A percentile compares a stretch with the other conserved stretches of the same genome.
phyloP scores from a whole-genome alignment of 1,284 basidiomycete genomes.

The Psilocybe mexicana region DNA sequence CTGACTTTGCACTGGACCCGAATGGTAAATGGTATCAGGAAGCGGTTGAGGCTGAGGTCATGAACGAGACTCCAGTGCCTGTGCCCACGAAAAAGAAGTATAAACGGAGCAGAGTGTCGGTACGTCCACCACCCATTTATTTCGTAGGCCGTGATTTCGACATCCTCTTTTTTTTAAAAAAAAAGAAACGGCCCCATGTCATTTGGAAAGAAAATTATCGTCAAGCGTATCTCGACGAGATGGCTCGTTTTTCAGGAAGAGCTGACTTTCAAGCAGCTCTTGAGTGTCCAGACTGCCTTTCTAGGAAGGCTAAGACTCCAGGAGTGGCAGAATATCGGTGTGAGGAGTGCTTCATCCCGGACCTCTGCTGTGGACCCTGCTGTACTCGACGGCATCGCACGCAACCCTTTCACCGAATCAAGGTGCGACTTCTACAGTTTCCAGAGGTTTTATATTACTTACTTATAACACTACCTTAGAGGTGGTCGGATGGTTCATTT shows the following conservation, averaged over 20 bases:
- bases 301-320: not conserved
- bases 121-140: not conserved
- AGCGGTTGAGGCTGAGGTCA: not conserved
- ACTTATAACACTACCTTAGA: not conserved
- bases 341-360: not conserved
- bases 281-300: not conserved
- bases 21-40: not conserved
- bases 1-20: not conserved
- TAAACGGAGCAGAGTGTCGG: not conserved
- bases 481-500: not conserved
- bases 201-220: not conserved
- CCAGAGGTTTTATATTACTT: not conserved
- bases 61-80: not conserved
- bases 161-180: not conserved
- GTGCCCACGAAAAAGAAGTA: not conserved
- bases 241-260: not conserved
- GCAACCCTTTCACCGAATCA: not conserved
- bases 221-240: not conserved
- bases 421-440: not conserved
- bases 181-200: slow-evolving; percentile 1
- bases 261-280: not conserved
- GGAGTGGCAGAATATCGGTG: not conserved
- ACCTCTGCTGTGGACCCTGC: not conserved
- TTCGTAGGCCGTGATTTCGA: too few relatives aligned
- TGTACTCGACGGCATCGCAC: not conserved